Conservation (phyloP, 164 flowering plant species). For the Hamamelis virginiana region DNA sequence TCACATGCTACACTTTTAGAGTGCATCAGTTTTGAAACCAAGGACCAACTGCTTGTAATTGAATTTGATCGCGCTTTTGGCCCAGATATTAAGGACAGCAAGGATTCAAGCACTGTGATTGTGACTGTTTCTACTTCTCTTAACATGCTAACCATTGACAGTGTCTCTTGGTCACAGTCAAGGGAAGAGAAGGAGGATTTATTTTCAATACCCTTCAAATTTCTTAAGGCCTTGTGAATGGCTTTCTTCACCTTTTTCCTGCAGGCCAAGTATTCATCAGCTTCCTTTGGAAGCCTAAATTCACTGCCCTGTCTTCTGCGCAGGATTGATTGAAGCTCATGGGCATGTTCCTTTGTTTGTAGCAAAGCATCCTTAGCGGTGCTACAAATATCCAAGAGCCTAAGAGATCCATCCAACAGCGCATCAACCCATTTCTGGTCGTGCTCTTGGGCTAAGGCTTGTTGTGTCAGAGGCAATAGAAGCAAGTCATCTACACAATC, state of each 20-base stretch:
- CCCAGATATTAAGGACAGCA: slow-evolving; percentile 6
- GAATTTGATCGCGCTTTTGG: slow-evolving; percentile 1
- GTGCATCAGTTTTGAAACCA: slow-evolving; percentile 6
- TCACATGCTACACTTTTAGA: slow-evolving; percentile 14
- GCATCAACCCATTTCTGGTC: slow-evolving; percentile 14
- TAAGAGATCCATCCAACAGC: slow-evolving; percentile 32
- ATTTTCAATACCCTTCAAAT: no score
- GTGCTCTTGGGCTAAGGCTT: slow-evolving; percentile 7
- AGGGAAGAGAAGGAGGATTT: not conserved
- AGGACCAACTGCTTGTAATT: not conserved
- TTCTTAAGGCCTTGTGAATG: slow-evolving; percentile 22
- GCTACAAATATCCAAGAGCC: slow-evolving; percentile 32
- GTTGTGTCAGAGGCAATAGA: slow-evolving; percentile 15
- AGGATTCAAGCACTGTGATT: slow-evolving; percentile 1
- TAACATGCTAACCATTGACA: slow-evolving; percentile 7
- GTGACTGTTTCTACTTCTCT: slow-evolving; percentile 6
- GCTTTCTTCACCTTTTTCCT: slow-evolving; percentile 39
- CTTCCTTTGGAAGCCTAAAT: slow-evolving; percentile 7
- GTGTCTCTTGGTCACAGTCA: slow-evolving; percentile 5
- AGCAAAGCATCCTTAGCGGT: slow-evolving; percentile 28
- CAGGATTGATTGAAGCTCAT: slow-evolving; percentile 29
- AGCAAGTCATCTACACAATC: slow-evolving; percentile 16
- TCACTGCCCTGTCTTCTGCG: slow-evolving; percentile 32
- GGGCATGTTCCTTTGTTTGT: slow-evolving; percentile 24
- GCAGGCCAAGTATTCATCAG: slow-evolving; percentile 21